Percentiles rank a stretch among this genome's conserved stretches.
These are phyloP conservation scores for Dendrothele bispora DNA, from an alignment of 768 basidiomycete genomes.

Conservation along the genomic window DNA sequence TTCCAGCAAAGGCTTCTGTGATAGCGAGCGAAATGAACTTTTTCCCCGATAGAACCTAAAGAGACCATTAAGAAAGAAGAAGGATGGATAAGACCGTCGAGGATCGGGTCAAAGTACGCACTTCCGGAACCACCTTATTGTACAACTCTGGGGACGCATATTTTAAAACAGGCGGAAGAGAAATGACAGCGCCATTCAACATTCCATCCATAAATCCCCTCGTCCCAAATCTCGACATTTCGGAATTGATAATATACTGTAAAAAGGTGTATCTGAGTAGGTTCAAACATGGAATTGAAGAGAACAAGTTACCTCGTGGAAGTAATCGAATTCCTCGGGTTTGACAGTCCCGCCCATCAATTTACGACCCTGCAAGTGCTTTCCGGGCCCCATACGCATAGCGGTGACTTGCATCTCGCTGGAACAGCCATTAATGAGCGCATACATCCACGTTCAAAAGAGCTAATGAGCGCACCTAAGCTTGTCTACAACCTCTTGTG, in stretches of 20 bases:
- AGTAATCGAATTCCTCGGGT: slow-evolving; percentile 52
- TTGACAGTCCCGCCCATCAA: slow-evolving; percentile 74
- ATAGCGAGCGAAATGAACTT: slow-evolving; percentile 89
- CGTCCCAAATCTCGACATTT: slow-evolving; percentile 66
- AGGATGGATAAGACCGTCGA: no score
- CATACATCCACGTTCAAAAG: not conserved
- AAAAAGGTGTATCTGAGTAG: not conserved
- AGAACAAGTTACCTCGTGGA: no score
- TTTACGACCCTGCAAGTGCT: slow-evolving; percentile 75
- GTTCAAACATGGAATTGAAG: slow-evolving; percentile 32
- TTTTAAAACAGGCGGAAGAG: no score
- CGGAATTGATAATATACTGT: slow-evolving; percentile 67
- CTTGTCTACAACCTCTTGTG: slow-evolving; percentile 71
- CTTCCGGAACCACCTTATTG: no score
- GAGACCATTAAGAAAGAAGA: no score
- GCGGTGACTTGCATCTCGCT: slow-evolving; percentile 51
- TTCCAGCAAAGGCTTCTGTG: slow-evolving; percentile 85
- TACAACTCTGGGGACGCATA: no score
- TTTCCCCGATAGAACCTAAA: slow-evolving; percentile 70
- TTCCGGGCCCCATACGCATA: slow-evolving; percentile 86
- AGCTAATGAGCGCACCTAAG: no score
- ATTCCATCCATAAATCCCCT: slow-evolving; percentile 79
- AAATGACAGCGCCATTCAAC: no score
- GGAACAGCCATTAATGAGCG: not conserved
- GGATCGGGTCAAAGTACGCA: no score